These are phyloP conservation scores for Elaphomyces granulatus DNA, from an alignment of 495 filamentous ascomycete genomes.

Conservation along the genomic window DNA sequence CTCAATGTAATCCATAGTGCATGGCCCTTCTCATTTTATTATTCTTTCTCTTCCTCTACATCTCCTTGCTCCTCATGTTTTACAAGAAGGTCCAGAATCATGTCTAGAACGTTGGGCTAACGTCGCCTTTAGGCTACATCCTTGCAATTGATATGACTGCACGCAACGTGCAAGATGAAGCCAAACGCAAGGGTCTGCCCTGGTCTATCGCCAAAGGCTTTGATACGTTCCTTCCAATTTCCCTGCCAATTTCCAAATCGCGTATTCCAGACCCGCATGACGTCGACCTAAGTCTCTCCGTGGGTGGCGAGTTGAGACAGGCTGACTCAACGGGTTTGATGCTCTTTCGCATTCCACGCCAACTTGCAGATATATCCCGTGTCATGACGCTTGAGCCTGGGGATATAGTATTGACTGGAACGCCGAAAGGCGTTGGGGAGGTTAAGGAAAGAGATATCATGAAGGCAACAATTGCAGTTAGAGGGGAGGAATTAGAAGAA, in stretches of 20 bases:
- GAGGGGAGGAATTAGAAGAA: constrained; percentile 75
- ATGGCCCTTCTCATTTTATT: constrained; percentile 17
- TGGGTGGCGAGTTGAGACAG: constrained; percentile 63
- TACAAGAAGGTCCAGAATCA: too few species aligned
- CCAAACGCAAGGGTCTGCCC: constrained; percentile 91
- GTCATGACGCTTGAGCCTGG: constrained; percentile 91
- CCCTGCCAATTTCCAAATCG: constrained; percentile 58
- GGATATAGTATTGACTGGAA: constrained; percentile 87
- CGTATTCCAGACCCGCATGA: constrained; percentile 76
- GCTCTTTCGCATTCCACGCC: constrained; percentile 77
- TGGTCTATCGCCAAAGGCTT: constrained; percentile 95
- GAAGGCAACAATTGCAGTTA: constrained; percentile 66
- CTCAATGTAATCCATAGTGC: constrained; percentile 36
- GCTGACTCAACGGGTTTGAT: constrained; percentile 79
- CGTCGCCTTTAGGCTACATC: constrained; percentile 46
- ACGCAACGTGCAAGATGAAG: constrained; percentile 84
- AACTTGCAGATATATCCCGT: constrained; percentile 76
- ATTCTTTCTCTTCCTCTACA: constrained; percentile 9
- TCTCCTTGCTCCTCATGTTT: constrained; percentile 4
- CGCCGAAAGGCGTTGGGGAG: constrained; percentile 86
- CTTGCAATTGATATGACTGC: constrained; percentile 89
- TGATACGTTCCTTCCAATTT: constrained; percentile 88
- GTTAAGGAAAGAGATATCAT: constrained; percentile 81
- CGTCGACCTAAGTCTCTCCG: constrained; percentile 66
- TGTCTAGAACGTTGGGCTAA: too few species aligned